These are phyloP conservation scores for Nakazawaea ishiwadae DNA, from an alignment of 805 yeast species.

Conservation along the genomic window DNA sequence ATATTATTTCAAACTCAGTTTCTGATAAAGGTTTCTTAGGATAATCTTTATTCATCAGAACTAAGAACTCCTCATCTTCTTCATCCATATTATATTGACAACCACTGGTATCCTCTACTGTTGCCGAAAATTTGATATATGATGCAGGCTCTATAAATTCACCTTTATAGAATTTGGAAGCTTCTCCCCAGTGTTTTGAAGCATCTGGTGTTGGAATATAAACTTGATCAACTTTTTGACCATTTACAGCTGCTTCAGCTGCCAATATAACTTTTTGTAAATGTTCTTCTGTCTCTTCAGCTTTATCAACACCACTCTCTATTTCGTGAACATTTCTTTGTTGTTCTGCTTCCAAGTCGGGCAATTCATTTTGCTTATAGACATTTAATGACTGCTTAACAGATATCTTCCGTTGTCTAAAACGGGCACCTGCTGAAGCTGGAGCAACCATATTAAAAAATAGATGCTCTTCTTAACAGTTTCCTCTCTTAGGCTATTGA, in stretches of 20 bases:
- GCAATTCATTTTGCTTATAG: slow-evolving; percentile 71
- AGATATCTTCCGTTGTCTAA: slow-evolving; percentile 91
- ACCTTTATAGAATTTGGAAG: slow-evolving; percentile 63
- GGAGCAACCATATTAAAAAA: slow-evolving; percentile 25
- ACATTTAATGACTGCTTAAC: slow-evolving; percentile 84
- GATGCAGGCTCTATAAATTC: slow-evolving; percentile 67
- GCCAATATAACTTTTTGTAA: slow-evolving; percentile 87
- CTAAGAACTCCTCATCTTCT: slow-evolving; percentile 67
- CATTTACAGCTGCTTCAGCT: slow-evolving; percentile 60
- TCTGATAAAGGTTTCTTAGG: slow-evolving; percentile 49
- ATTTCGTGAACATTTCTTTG: slow-evolving; percentile 85
- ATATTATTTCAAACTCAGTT: slow-evolving; percentile 79
- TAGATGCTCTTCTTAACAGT: background rate
- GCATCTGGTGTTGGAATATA: slow-evolving; percentile 98
- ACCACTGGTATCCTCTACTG: slow-evolving; percentile 93
- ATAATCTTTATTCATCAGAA: slow-evolving; percentile 32
- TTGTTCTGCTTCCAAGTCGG: slow-evolving; percentile 72
- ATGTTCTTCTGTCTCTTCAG: slow-evolving; percentile 96
- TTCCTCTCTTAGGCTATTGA: background rate
- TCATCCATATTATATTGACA: slow-evolving; percentile 89
- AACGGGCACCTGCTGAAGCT: slow-evolving; percentile 57
- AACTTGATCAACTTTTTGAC: slow-evolving; percentile 46
- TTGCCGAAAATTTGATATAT: slow-evolving; percentile 85
- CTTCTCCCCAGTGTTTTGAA: slow-evolving; percentile 75
- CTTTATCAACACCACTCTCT: slow-evolving; percentile 97